A percentile compares a stretch with the other conserved stretches of the same genome.
phyloP scores from a whole-genome alignment of 176 grass and related monocot species.

The Cenchrus fungigraminus region DNA sequence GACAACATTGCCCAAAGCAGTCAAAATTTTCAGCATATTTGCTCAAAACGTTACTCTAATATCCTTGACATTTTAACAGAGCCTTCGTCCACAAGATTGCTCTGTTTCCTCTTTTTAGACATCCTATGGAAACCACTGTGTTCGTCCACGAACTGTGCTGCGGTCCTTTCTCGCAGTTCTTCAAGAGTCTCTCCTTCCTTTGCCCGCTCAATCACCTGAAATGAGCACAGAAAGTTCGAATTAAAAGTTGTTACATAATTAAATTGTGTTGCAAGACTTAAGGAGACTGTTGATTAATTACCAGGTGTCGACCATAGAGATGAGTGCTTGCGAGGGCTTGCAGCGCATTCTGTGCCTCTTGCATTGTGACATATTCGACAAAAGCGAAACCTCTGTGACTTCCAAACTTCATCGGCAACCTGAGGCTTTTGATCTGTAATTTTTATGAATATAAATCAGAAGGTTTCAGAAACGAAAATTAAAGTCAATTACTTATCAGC shows the following conservation, averaged over 20 bases:
- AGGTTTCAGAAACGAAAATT: background rate
- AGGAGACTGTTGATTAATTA: conserved; percentile 40
- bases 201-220: conserved; percentile 85
- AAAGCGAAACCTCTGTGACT: conserved; percentile 95
- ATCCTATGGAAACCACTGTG: conserved; percentile 63
- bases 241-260: background rate
- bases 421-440: conserved; percentile 81
- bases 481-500: background rate
- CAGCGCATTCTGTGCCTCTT: conserved; percentile 86
- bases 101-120: conserved; percentile 83
- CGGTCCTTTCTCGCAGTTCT: conserved; percentile 78
- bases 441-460: conserved; percentile 2
- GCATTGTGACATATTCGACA: conserved; percentile 82
- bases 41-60: conserved; percentile 46
- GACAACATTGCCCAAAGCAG: background rate
- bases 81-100: conserved; percentile 61
- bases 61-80: conserved; percentile 76
- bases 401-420: conserved; percentile 90
- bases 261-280: background rate
- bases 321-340: conserved; percentile 86
- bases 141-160: conserved; percentile 84
- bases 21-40: conserved; percentile 33
- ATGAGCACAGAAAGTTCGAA: conserved; percentile 2
- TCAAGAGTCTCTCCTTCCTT: conserved; percentile 93
- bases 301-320: conserved; percentile 90